These are phyloP conservation scores for Collybia mongolica DNA, from an alignment of 768 basidiomycete genomes.

Conservation along the genomic window DNA sequence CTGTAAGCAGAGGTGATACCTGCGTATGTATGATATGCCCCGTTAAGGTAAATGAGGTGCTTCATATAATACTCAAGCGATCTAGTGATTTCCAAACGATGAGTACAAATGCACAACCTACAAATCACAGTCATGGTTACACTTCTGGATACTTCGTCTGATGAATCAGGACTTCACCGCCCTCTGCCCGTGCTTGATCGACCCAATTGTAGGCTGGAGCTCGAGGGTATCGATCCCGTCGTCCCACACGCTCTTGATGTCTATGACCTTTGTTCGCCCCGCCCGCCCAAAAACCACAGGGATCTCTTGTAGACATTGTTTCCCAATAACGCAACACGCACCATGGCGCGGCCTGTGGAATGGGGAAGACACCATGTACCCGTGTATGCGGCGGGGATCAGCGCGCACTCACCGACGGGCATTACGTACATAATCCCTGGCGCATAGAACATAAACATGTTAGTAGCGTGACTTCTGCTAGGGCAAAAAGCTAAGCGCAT, in stretches of 20 bases:
- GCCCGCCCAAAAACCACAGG: slow-evolving; percentile 84
- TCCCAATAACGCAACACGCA: slow-evolving; percentile 39
- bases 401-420: slow-evolving; percentile 92
- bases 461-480: slow-evolving; percentile 84
- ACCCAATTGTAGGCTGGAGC: slow-evolving; percentile 95
- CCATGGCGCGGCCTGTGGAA: slow-evolving; percentile 27
- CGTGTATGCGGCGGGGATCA: slow-evolving; percentile 58
- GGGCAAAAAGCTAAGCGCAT: slow-evolving; percentile 4
- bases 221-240: slow-evolving; percentile 95
- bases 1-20: too few relatives aligned
- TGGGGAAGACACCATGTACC: slow-evolving; percentile 12
- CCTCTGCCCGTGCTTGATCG: slow-evolving; percentile 74
- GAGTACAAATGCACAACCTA: not conserved
- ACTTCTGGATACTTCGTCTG: slow-evolving; percentile 92
- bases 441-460: slow-evolving; percentile 94
- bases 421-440: slow-evolving; percentile 97
- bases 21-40: too few relatives aligned
- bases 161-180: slow-evolving; percentile 92
- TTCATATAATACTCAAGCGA: slow-evolving; percentile 99
- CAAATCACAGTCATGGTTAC: slow-evolving; percentile 79
- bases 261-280: slow-evolving; percentile 86
- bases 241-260: slow-evolving; percentile 91
- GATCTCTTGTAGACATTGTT: slow-evolving; percentile 61
- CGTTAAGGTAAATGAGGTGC: too few relatives aligned
- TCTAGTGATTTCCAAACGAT: slow-evolving; percentile 36